Conservation (phyloP, 257 asterid genomes). For the Ophiorrhiza pumila region DNA sequence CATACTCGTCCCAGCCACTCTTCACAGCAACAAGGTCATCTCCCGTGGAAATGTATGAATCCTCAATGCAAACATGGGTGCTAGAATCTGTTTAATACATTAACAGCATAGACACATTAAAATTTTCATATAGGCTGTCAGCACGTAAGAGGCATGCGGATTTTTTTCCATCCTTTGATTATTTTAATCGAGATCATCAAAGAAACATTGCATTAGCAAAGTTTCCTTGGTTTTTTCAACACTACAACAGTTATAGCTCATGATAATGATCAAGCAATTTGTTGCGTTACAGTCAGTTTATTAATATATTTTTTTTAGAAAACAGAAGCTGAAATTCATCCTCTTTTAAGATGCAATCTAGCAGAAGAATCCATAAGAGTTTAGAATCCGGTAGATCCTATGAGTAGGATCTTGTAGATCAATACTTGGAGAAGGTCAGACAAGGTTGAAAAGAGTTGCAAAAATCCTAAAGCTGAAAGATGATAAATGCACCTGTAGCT, state of each 20-base stretch:
- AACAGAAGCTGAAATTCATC: not conserved
- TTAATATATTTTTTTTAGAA: not conserved
- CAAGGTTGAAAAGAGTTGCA: not conserved
- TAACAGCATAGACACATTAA: not conserved
- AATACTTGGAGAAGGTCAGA: not conserved
- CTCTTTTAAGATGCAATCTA: not conserved
- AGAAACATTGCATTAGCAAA: no score
- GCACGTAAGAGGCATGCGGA: not conserved
- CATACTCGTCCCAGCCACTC: conserved; percentile 96
- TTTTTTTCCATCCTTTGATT: not conserved
- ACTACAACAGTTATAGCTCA: no score
- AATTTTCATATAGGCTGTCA: not conserved
- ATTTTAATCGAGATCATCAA: not conserved
- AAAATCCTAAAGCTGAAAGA: not conserved
- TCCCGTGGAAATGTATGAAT: conserved; percentile 83
- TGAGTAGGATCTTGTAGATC: not conserved
- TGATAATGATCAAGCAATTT: not conserved
- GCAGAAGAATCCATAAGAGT: not conserved
- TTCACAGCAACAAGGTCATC: conserved; percentile 87
- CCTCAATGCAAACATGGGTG: conserved; percentile 83
- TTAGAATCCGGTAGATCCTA: no score
- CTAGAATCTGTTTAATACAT: conserved; percentile 60
- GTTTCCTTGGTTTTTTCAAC: not conserved
- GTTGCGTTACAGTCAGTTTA: not conserved
- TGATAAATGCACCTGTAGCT: not conserved